Evolutionary conservation across 1,139 yeast species (phyloP), one percentile per base, ranked within the genome.

Genomic region (Meyerozyma smithsonii): DNA sequence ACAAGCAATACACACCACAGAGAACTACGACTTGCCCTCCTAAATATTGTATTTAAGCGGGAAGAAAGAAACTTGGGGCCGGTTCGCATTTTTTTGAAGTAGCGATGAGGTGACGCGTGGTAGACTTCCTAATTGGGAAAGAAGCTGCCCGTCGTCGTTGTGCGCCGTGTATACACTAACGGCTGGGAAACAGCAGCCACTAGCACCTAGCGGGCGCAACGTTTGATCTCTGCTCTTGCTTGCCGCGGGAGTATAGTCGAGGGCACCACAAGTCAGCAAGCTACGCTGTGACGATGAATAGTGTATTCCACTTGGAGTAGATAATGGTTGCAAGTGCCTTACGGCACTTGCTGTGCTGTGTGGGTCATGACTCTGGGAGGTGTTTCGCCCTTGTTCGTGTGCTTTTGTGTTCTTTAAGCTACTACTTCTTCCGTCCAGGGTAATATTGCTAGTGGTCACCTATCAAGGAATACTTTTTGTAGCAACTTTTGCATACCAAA

Each of bases 41-140:
- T 68, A 68, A 69, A 64, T 58, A 56, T 47, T 48, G 50, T 53
- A 61, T 64, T 68, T 69, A 69, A 69, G 75, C 74, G 76, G 76
- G 75, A 69, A 63, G 74, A 64, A 64, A 61, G 52, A 52, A 52
- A 47, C 35, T 48, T 44, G 43, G 38, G 39, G 44, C 36, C 40
- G 25, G 28, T 38, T 44, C 41, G 37, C 35, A 44, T 43, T 48
- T 49, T 44, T 49, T 46, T 49, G 45, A 23, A 33, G 32, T 35
- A 23, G 25, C 40, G 45, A 39, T 41, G 46, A 36, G 48, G 33
- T 36, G 47, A 46, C 42, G 34, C 38, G 35, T 25, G 30, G 47
- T 54, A 35, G 64, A 59, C 52, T 62, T 39, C 65, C 66, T 26
- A 41, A 46, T 48, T 37, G 15, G 62, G 67, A 36, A 57, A 43